Conservation (phyloP, 2,329 filamentous ascomycete genomes). For the Fusarium beomiforme region DNA sequence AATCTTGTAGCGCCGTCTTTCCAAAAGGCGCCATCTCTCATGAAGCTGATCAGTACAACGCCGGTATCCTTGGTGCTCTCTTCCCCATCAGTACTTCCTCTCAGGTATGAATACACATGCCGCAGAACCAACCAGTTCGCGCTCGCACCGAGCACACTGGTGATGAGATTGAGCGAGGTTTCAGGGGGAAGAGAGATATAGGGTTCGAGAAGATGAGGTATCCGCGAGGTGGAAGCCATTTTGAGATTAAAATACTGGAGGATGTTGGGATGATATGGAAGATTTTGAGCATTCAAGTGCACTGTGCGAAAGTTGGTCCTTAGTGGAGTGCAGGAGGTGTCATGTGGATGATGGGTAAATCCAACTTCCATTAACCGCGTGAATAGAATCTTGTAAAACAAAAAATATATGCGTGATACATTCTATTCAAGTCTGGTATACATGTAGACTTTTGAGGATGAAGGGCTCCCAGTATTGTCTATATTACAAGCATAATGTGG, state of each 20-base stretch:
- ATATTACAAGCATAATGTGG: background rate
- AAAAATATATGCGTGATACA: background rate
- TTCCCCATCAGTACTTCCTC: slow-evolving; percentile 36
- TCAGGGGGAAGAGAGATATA: slow-evolving; percentile 69
- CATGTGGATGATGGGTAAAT: background rate
- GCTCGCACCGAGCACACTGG: slow-evolving; percentile 71
- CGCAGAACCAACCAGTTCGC: slow-evolving; percentile 73
- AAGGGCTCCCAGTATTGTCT: background rate
- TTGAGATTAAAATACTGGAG: background rate
- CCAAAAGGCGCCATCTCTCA: slow-evolving; percentile 84
- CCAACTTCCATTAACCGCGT: background rate
- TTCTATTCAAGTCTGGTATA: background rate
- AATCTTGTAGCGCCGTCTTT: slow-evolving; percentile 73
- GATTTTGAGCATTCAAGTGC: slow-evolving; percentile 30
- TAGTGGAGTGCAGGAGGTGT: slow-evolving; percentile 7
- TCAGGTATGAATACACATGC: slow-evolving; percentile 61
- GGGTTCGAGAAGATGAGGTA: slow-evolving; percentile 72
- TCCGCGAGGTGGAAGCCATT: slow-evolving; percentile 55
- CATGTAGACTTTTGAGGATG: background rate
- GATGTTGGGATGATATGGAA: slow-evolving; percentile 16
- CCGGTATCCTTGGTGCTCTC: slow-evolving; percentile 50
- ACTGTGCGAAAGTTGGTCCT: slow-evolving; percentile 29
- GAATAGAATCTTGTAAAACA: background rate
- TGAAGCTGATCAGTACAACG: slow-evolving; percentile 84
- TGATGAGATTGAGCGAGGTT: slow-evolving; percentile 72